Evolutionary conservation across 2,329 filamentous ascomycete genomes (phyloP).

Genomic region (Capronia coronata): DNA sequence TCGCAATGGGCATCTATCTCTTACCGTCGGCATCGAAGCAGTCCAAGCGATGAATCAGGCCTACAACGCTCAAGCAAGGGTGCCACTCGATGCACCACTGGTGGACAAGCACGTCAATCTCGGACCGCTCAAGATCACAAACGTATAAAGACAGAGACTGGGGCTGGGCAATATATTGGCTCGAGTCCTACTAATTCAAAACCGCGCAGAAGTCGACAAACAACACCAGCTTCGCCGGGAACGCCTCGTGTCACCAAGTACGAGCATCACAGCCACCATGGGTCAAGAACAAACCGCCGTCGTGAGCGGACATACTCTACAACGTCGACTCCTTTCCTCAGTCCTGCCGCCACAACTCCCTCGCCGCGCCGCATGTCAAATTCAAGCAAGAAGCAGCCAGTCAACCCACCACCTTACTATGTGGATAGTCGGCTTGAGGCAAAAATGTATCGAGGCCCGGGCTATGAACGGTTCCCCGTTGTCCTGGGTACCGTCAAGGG

Average conservation of each 20-base stretch:
- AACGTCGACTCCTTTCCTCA: background rate
- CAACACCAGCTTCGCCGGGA: background rate
- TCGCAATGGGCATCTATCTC: background rate
- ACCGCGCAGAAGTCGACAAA: background rate
- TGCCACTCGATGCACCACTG: background rate
- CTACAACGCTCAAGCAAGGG: background rate
- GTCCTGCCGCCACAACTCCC: background rate
- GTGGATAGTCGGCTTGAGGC: conserved; percentile 19
- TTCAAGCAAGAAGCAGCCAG: conserved; percentile 5
- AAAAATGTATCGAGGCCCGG: conserved; percentile 27
- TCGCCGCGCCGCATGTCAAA: background rate
- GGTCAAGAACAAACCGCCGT: background rate
- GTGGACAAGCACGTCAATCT: background rate
- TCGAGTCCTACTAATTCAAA: background rate
- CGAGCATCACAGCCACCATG: background rate
- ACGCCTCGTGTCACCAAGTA: background rate
- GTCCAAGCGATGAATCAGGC: background rate
- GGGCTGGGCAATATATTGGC: background rate
- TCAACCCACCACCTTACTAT: conserved; percentile 23
- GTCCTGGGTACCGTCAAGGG: conserved; percentile 21
- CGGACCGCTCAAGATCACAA: background rate
- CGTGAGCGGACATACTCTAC: background rate
- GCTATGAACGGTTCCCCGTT: conserved; percentile 27
- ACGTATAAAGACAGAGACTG: conserved; percentile 1
- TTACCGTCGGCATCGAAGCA: background rate